Base-by-base conservation (phyloP, 805 yeast genomes). In the Barnettozyma siamensis region DNA sequence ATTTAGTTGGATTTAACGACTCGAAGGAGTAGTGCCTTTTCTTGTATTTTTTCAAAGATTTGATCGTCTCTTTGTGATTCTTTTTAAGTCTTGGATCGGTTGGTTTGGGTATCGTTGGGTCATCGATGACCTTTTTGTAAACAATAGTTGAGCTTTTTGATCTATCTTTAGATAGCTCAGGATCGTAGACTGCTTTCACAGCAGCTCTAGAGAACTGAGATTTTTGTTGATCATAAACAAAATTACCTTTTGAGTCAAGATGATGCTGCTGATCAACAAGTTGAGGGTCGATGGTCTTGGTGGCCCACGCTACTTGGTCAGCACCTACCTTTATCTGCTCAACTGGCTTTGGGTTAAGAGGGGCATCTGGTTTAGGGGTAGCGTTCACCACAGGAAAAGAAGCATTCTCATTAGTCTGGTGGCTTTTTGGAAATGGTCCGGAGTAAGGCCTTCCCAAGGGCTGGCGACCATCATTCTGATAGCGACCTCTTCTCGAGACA, bases 181-280 rank as follows among this genome's bases (percentile, higher is more conserved):
- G 76, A 50, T 80, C 86, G 50, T 75, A 76, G 2, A 65, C 46
- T 0, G 77, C 74, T 45, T 62, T 69, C 51, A 65, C 70, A 39
- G 64, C 61, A 40, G 46, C 35, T 33, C 45, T 54, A 3, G 34
- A 15, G 9, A 42, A 12, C 21, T 44, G 42, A 2, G 53, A 46
- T 13, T 21, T 21, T 1, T 35, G 9, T 20, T 29, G 16, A 18
- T 45, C 38, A 29, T 15, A 26, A 8, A 21, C 17, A 20, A 42
- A 45, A 8, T 42, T 20, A 18, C 53, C 53, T 31, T 44, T 31
- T 3, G 13, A 8, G 9, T 30, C 27, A 16, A 47, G 29, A 16
- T 17, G 33, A 26, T 45, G 45, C 5, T 26, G 35, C n/a, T 47
- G 49, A 9, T 38, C 29, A 1, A 11, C 15, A 24, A 33, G 20